These are phyloP conservation scores for Cnidoscolus chayamansa DNA, from an alignment of 441 rosid genomes.

Conservation along the genomic window DNA sequence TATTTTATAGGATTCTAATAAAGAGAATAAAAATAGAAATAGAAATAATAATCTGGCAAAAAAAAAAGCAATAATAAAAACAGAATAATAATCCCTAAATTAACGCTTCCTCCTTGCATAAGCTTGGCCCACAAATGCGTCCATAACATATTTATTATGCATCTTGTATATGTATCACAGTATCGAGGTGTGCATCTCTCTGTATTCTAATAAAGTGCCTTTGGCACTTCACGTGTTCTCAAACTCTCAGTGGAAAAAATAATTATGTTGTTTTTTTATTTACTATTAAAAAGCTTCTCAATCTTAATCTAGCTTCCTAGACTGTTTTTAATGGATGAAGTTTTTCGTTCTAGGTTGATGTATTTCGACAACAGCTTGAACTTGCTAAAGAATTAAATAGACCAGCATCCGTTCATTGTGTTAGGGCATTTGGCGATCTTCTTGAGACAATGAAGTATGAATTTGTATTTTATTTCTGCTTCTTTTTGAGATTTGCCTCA, in stretches of 20 bases:
- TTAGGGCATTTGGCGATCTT: conserved; percentile 76
- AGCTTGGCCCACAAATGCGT: no score
- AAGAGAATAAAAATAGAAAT: no score
- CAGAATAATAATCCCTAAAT: no score
- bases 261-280: neutral
- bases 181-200: neutral
- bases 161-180: neutral
- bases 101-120: no score
- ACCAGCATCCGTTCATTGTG: conserved; percentile 84
- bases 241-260: neutral
- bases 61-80: no score
- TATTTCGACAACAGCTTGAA: conserved; percentile 70
- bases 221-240: neutral
- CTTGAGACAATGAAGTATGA: conserved; percentile 72
- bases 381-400: conserved; percentile 75
- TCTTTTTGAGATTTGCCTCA: neutral
- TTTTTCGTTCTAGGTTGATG: conserved; percentile 47
- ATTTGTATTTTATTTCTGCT: conserved; percentile 5
- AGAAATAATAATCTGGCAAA: no score
- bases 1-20: no score
- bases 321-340: neutral
- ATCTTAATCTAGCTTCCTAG: neutral
- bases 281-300: neutral
- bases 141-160: no score
- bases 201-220: neutral